These are phyloP conservation scores for Acrocalymma vagum DNA, from an alignment of 2,329 filamentous ascomycete genomes.

Conservation along the genomic window DNA sequence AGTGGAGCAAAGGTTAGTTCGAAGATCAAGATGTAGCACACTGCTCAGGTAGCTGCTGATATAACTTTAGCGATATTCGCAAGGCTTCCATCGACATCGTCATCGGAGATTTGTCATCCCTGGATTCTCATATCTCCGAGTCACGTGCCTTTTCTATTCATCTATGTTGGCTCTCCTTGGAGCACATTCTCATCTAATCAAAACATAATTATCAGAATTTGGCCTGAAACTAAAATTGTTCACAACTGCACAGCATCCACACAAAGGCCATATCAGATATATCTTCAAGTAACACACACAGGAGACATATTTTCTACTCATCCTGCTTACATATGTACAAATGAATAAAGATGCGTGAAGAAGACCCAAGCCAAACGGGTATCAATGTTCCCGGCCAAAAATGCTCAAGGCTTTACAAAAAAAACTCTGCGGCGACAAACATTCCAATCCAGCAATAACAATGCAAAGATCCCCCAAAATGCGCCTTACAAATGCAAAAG, in stretches of 20 bases:
- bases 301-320: too few relatives aligned
- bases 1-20: constrained; percentile 32
- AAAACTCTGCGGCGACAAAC: constrained; percentile 11
- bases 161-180: neutral
- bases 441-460: too few relatives aligned
- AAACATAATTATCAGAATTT: too few relatives aligned
- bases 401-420: neutral
- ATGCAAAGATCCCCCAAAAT: too few relatives aligned
- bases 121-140: neutral
- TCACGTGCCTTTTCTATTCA: neutral
- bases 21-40: constrained; percentile 38
- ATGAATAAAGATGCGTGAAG: too few relatives aligned
- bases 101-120: constrained; percentile 46
- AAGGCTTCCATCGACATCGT: constrained; percentile 42
- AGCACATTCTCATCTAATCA: too few relatives aligned
- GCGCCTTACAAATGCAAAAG: constrained; percentile 1
- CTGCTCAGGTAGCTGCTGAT: constrained; percentile 30
- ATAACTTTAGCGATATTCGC: constrained; percentile 41
- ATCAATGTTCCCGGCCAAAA: constrained; percentile 25
- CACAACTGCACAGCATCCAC: too few relatives aligned
- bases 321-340: too few relatives aligned
- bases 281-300: neutral
- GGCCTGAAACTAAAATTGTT: too few relatives aligned
- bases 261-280: constrained; percentile 3
- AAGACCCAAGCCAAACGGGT: constrained; percentile 20